Evolutionary conservation across 169 alveolate genomes (phyloP).

Genomic region (Plasmodium billcollinsi): DNA sequence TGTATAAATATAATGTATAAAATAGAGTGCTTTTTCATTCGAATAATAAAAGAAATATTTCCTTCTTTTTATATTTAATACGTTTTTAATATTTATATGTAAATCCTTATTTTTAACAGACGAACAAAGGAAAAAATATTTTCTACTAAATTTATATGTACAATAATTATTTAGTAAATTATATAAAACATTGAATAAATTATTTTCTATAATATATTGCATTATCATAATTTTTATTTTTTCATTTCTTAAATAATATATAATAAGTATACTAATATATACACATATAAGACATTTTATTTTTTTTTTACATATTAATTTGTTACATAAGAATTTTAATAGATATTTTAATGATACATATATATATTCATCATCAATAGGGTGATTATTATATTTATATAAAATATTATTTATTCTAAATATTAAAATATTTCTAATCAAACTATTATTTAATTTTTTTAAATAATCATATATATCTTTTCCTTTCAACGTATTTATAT

Average conservation of each 20-base stretch:
- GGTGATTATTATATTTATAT: slow-evolving; percentile 1
- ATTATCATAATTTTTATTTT: slow-evolving; percentile 19
- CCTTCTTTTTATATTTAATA: slow-evolving; percentile 11
- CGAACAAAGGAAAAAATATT: slow-evolving; percentile 15
- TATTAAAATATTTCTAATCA: slow-evolving; percentile 15
- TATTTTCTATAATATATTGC: slow-evolving; percentile 5
- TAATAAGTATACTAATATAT: slow-evolving; percentile 36
- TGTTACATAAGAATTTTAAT: slow-evolving; percentile 1
- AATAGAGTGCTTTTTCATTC: slow-evolving; percentile 5
- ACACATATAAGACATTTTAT: slow-evolving; percentile 46
- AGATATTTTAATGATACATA: slow-evolving; percentile 5
- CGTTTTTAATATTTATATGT: slow-evolving; percentile 20
- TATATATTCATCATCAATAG: background rate
- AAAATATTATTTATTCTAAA: slow-evolving; percentile 18
- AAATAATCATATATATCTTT: slow-evolving; percentile 3
- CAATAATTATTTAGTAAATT: slow-evolving; percentile 27
- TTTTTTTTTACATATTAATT: slow-evolving; percentile 8
- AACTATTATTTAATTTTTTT: slow-evolving; percentile 16
- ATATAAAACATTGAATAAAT: slow-evolving; percentile 43
- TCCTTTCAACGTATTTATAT: slow-evolving; percentile 12
- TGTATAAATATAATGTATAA: slow-evolving; percentile 44
- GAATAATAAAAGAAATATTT: slow-evolving; percentile 52
- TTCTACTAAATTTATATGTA: slow-evolving; percentile 20
- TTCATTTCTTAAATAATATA: slow-evolving; percentile 15
- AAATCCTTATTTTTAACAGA: slow-evolving; percentile 7